A percentile compares a stretch with the other conserved stretches of the same genome.
phyloP scores from a whole-genome alignment of 2,329 filamentous ascomycete species.

The Sporothrix protearum region DNA sequence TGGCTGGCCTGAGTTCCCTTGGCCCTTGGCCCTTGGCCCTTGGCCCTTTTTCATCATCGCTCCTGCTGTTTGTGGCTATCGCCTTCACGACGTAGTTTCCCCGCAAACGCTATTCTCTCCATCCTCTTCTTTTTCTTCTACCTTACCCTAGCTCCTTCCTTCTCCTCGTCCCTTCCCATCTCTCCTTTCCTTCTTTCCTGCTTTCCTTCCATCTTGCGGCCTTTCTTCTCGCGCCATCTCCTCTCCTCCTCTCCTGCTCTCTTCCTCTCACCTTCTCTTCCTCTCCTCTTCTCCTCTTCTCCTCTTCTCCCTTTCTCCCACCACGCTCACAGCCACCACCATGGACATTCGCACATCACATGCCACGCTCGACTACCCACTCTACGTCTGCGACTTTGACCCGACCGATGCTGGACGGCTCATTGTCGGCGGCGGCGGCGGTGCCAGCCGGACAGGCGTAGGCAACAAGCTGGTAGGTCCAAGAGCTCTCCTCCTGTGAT shows the following conservation, averaged over 20 bases:
- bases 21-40: no score
- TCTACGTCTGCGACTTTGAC: slow-evolving; percentile 86
- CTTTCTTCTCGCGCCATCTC: background rate
- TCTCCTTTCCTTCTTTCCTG: background rate
- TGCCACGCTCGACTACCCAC: slow-evolving; percentile 71
- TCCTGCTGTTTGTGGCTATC: slow-evolving; percentile 2
- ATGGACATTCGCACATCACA: slow-evolving; percentile 51
- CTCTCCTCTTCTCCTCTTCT: slow-evolving; percentile 1
- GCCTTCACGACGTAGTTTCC: background rate
- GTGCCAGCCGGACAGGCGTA: slow-evolving; percentile 74
- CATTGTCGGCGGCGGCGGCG: slow-evolving; percentile 83
- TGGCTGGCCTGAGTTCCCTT: background rate
- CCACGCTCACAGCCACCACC: background rate
- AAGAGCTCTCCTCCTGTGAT: background rate
- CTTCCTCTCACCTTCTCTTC: no score
- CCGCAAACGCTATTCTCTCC: slow-evolving; percentile 2
- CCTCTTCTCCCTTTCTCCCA: background rate
- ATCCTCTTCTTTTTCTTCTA: background rate
- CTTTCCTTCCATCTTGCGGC: background rate
- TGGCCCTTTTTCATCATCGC: slow-evolving; percentile 1
- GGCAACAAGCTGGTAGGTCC: slow-evolving; percentile 75
- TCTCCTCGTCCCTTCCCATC: background rate
- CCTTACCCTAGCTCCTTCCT: background rate
- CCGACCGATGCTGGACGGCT: slow-evolving; percentile 71
- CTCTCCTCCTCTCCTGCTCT: background rate